Evolutionary conservation across 306 rosid species (phyloP), one percentile per base, ranked within the genome.

Genomic region (Calophaca sinica): DNA sequence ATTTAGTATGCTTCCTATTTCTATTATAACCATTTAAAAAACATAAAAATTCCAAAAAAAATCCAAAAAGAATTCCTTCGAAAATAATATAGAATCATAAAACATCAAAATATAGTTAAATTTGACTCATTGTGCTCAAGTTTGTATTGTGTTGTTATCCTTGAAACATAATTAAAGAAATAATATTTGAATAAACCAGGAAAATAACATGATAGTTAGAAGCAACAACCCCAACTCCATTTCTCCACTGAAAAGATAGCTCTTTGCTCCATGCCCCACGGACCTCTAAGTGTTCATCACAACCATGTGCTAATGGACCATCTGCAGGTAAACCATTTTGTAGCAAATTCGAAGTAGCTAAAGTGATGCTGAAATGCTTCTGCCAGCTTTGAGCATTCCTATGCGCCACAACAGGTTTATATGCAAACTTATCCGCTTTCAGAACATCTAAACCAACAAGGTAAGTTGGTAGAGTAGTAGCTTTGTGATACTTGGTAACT

Each of bases 181-280:
- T 55, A 50, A 77, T 29, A 76, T 52, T 45, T 44, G 71, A 70
- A 70, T 31, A 54, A 69, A 77, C 45, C 71, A 53, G 60, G 54
- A 68, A 61, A 58, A 73, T 60, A 61, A 72, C 73, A 71, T 55
- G 71, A 59, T 48, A 75, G 75, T 42, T 64, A 83, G 77, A 52
- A 79, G 81, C 75, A 85, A 88, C 96, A 88, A 94, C 98, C 96
- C 88, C 80, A 63, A 78, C 63, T 81, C 85, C 79, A 72, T 73
- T 84, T 84, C 89, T 84, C 90, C 89, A 91, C 84, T 76, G 89
- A 76, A 91, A 86, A 80, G 96, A 91, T 35, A 90, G 75, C 44
- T 77, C 88, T 31, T 86, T 85, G 82, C 80, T 91, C 91, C 89
- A 87, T 67, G 79, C 84, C 70, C 90, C 91, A 70, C 76, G 78